Evolutionary conservation across 2,329 filamentous ascomycete genomes (phyloP).

Genomic region (Ophiosphaerella narmari): DNA sequence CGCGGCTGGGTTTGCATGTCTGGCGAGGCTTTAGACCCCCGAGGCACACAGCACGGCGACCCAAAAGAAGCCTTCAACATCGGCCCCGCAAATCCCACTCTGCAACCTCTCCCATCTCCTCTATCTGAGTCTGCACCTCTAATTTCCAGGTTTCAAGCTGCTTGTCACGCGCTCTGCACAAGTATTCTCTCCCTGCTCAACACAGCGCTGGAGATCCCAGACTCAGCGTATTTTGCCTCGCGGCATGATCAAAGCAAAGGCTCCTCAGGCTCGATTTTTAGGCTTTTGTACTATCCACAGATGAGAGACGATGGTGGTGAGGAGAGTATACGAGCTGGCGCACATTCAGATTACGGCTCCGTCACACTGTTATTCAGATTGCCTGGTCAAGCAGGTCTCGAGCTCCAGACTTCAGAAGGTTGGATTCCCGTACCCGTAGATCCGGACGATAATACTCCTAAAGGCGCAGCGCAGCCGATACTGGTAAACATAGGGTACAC

Average conservation of each 20-base stretch:
- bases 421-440: slow-evolving; percentile 53
- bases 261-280: slow-evolving; percentile 57
- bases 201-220: slow-evolving; percentile 67
- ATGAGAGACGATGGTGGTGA: slow-evolving; percentile 47
- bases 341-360: slow-evolving; percentile 84
- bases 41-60: slow-evolving; percentile 70
- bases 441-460: slow-evolving; percentile 52
- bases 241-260: slow-evolving; percentile 61
- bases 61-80: slow-evolving; percentile 89
- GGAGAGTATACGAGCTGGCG: slow-evolving; percentile 76
- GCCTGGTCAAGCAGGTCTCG: slow-evolving; percentile 80
- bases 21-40: slow-evolving; percentile 83
- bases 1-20: slow-evolving; percentile 89
- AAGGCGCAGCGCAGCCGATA: slow-evolving; percentile 55
- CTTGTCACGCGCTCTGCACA: slow-evolving; percentile 74
- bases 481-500: slow-evolving; percentile 66
- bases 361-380: slow-evolving; percentile 81
- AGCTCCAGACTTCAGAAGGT: slow-evolving; percentile 68
- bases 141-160: slow-evolving; percentile 68
- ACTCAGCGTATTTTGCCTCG: slow-evolving; percentile 62
- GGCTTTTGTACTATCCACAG: slow-evolving; percentile 59
- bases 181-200: slow-evolving; percentile 78
- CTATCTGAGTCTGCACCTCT: slow-evolving; percentile 64
- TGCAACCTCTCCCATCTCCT: slow-evolving; percentile 74
- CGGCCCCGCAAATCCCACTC: slow-evolving; percentile 65